Base-by-base conservation (phyloP, 345 rosid genomes). In the Gossypium herbaceum region DNA sequence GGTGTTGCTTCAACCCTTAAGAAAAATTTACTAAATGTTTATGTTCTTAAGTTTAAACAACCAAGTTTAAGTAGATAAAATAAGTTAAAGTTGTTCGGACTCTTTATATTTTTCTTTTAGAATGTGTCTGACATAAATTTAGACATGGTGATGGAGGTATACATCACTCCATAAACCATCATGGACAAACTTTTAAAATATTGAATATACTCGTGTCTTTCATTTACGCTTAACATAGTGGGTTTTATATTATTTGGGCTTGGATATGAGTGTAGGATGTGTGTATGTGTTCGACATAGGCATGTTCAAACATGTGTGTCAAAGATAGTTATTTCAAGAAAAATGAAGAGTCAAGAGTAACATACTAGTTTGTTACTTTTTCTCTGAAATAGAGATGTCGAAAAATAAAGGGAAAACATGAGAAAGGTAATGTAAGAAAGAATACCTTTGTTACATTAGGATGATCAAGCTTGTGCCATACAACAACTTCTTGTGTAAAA, bases 381-480 rank as follows among this genome's bases (percentile, higher is more conserved):
- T 4, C 41, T 34, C 7, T 5, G 22, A 20, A 20, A 20, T 20
- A 48, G 54, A 19, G 58, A 68, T 47, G 55, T 27, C 22, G 24
- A 68, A 47, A 44, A 44, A 25, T 34, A 3, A 15, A 10, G 60
- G 43, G 50, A n/a, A 24, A 48, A 7, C 25, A 24, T 12, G 50
- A 74, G 10, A 44, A 24, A 57, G 52, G 50, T 34, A 5, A 34
- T 34, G 9, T 41, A 25, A 73, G 43, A 79, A 79, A 78, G 55
- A 56, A 11, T 74, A 92, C 98, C 95, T 92, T 95, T 43, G 96
- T 93, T 73, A 95, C 96, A 63, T 95, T 95, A 72, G 98, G 98
- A 83, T 95, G 99, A 77, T 95, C 92, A 60, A 95, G 97, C 86
- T 91, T 95, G 81, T 95, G 97, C 99, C 99, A 95, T 22, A 95